Evolutionary conservation across 306 rosid genomes (phyloP).

Genomic region (Castanopsis chinensis): DNA sequence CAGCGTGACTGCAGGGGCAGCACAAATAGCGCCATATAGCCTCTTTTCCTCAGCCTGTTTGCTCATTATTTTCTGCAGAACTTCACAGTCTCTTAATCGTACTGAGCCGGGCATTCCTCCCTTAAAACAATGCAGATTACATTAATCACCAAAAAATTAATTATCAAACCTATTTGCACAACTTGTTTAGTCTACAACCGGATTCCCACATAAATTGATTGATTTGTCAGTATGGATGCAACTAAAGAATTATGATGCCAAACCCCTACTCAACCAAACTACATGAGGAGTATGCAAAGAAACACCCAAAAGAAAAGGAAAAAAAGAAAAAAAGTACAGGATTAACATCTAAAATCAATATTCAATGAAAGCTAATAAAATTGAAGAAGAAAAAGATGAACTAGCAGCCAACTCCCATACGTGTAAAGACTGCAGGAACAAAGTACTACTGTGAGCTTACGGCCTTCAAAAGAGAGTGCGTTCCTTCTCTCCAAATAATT

Average conservation of each 20-base stretch:
- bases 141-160: neutral
- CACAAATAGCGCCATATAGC: slow-evolving; percentile 91
- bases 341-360: too few species aligned
- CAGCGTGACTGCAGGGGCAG: slow-evolving; percentile 94
- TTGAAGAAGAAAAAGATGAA: too few species aligned
- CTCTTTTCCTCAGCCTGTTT: slow-evolving; percentile 79
- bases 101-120: slow-evolving; percentile 99
- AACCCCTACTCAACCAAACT: neutral
- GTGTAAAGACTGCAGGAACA: too few species aligned
- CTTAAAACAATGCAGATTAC: slow-evolving; percentile 28
- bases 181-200: neutral
- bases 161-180: neutral
- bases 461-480: too few species aligned
- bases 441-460: too few species aligned
- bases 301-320: too few species aligned
- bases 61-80: slow-evolving; percentile 62
- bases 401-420: too few species aligned
- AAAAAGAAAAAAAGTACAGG: too few species aligned
- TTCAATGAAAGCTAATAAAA: too few species aligned
- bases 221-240: neutral
- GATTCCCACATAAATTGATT: neutral
- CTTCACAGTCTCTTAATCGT: slow-evolving; percentile 75
- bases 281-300: neutral
- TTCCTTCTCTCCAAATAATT: too few species aligned
- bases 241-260: neutral